phyloP scores from a whole-genome alignment of 495 filamentous ascomycete genomes.

The Aspergillus coremiiformis region DNA sequence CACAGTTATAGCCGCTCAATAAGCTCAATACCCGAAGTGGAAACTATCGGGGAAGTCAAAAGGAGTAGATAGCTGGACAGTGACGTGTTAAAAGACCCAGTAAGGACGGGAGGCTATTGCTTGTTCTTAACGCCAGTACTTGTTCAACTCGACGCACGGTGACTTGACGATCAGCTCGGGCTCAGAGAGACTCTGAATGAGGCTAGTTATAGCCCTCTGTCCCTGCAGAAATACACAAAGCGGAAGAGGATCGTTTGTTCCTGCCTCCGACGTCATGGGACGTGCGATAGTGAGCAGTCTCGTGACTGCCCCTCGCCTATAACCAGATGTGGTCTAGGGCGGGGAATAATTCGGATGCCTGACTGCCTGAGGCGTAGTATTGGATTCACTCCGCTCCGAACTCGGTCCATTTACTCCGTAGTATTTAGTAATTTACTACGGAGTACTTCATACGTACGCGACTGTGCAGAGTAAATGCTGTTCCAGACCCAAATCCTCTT shows the following conservation, averaged over 20 bases:
- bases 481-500: background rate
- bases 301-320: slow-evolving; percentile 23
- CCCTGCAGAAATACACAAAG: background rate
- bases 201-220: background rate
- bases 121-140: background rate
- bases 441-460: background rate
- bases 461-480: background rate
- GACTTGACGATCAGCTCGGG: background rate
- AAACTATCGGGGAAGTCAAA: background rate
- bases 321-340: slow-evolving; percentile 26
- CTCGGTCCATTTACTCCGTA: too few relatives aligned
- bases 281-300: slow-evolving; percentile 4
- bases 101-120: background rate
- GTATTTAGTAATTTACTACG: too few relatives aligned
- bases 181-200: background rate
- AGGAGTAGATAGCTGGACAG: background rate
- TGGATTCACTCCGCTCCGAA: too few relatives aligned
- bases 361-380: background rate
- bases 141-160: background rate
- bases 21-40: background rate
- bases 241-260: background rate
- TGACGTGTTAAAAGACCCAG: background rate
- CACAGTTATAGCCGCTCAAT: background rate
- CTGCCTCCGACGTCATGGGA: slow-evolving; percentile 14
- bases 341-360: slow-evolving; percentile 14